Conservation (phyloP, 2,329 filamentous ascomycete genomes). For the Esteya vermicola region DNA sequence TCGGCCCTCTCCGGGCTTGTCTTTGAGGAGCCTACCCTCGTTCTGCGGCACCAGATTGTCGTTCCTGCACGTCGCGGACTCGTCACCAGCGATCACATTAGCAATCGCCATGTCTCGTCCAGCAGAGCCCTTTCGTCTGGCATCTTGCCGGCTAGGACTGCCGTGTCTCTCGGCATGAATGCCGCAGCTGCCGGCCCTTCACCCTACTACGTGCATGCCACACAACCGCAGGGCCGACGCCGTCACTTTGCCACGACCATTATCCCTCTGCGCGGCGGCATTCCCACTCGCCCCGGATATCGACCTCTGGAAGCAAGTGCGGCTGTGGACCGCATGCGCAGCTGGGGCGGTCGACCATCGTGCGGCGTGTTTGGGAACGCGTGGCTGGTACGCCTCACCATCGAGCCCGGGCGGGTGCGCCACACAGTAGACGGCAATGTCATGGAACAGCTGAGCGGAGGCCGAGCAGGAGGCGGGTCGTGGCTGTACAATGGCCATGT, state of each 20-base stretch:
- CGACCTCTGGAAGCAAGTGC: constrained; percentile 6
- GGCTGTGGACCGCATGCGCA: constrained; percentile 5
- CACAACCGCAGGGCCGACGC: constrained; percentile 5
- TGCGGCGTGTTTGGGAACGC: constrained; percentile 10
- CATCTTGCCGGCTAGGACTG: too few relatives aligned
- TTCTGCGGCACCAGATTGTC: constrained; percentile 9
- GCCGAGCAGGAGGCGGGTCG: background rate
- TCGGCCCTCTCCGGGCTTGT: background rate
- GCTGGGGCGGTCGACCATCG: constrained; percentile 9
- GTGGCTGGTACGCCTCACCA: constrained; percentile 10
- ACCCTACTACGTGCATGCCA: too few relatives aligned
- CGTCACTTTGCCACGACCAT: constrained; percentile 8
- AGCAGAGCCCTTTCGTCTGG: too few relatives aligned
- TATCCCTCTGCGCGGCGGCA: constrained; percentile 8
- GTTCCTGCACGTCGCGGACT: background rate
- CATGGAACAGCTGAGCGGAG: constrained; percentile 5
- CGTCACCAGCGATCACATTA: background rate
- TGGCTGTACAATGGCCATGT: background rate
- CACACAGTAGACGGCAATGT: constrained; percentile 3
- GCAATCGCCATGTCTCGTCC: background rate
- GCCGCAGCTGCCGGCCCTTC: too few relatives aligned
- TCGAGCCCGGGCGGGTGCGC: constrained; percentile 7
- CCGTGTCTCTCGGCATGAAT: too few relatives aligned
- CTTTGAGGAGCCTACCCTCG: constrained; percentile 2
- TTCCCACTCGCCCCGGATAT: constrained; percentile 8